Base-by-base conservation (phyloP, 352 stramenopile genomes). In the Globisporangium paddicum region DNA sequence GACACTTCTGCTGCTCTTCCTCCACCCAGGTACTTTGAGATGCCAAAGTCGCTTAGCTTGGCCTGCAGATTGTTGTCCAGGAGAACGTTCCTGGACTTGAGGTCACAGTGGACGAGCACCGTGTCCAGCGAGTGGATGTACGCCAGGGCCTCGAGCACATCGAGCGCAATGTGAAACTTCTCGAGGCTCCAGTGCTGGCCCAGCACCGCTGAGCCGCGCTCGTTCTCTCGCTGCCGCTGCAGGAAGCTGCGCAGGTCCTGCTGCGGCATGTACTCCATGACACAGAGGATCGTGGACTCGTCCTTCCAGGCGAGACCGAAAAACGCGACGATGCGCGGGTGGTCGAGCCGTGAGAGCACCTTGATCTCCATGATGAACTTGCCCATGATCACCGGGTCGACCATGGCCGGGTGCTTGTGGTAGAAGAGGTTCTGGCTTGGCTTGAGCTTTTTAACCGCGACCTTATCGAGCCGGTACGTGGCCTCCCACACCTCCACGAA, bases 311-410 rank as follows among this genome's bases (percentile, higher is more conserved):
- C 70, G 1, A 67, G 62, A 2, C 77, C 77, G 19, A 78, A 79
- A 46, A 87, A 85, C 16, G 72, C 60, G 5, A 87, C 66, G 37
- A 87, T 71, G 13, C 67, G 74, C 7, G 77, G 74, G 40, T 83
- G 76, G 47, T 87, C 67, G 1, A 87, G 64, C 5, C 68, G 63
- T 23, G 74, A 74, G 8, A 84, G 61, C 40, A 84, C 52, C 38
- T 78, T 75, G 56, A 82, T 75, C 52, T 82, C 77, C 50, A 71
- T 68, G 52, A 84, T 46, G 26, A 87, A 82, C 53, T 75, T 76
- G 37, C 68, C 62, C n/a, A 77, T 47, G 13, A 74, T 46, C 13
- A 64, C 57, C 2, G 65, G 62, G 13, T 76, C 64, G 32, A 69
- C 57, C 56, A 63, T 58, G 10, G 60, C 59, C 0, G 63, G 38